phyloP scores from a whole-genome alignment of 345 rosid species.

The Citrus medica region DNA sequence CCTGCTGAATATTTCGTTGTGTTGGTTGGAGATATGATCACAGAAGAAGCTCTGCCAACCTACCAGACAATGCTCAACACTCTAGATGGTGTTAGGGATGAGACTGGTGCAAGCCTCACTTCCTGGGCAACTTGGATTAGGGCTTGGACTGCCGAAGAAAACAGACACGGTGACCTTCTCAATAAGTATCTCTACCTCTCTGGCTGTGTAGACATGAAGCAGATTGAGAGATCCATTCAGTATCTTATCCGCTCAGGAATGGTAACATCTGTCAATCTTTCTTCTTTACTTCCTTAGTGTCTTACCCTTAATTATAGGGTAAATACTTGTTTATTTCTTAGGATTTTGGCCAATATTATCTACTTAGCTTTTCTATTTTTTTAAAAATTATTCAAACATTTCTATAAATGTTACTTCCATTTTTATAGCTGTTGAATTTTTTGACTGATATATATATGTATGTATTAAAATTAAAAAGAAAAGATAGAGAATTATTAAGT shows the following conservation, averaged over 20 bases:
- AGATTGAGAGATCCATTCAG: constrained; percentile 41
- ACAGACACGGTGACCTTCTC: constrained; percentile 43
- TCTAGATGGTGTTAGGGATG: constrained; percentile 33
- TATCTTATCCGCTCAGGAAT: constrained; percentile 40
- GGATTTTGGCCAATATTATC: too few species aligned
- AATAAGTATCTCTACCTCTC: constrained; percentile 40
- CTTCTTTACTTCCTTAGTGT: too few species aligned
- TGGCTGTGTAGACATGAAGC: constrained; percentile 42
- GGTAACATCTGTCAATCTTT: constrained; percentile 13
- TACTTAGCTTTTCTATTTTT: too few species aligned
- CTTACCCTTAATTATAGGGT: too few species aligned
- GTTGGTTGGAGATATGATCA: constrained; percentile 42
- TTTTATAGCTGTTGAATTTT: too few species aligned
- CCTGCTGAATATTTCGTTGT: constrained; percentile 40
- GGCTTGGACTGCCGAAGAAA: constrained; percentile 45
- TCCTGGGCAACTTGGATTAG: constrained; percentile 38
- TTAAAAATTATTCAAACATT: too few species aligned
- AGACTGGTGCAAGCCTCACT: constrained; percentile 33
- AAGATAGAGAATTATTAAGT: too few species aligned
- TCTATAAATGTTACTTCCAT: too few species aligned
- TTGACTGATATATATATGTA: too few species aligned
- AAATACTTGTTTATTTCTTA: too few species aligned
- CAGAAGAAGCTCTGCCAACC: constrained; percentile 43
- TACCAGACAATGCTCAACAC: constrained; percentile 37
- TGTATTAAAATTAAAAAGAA: too few species aligned